Base-by-base conservation (phyloP, 1,284 basidiomycete genomes). In the Agroathelia rolfsii region DNA sequence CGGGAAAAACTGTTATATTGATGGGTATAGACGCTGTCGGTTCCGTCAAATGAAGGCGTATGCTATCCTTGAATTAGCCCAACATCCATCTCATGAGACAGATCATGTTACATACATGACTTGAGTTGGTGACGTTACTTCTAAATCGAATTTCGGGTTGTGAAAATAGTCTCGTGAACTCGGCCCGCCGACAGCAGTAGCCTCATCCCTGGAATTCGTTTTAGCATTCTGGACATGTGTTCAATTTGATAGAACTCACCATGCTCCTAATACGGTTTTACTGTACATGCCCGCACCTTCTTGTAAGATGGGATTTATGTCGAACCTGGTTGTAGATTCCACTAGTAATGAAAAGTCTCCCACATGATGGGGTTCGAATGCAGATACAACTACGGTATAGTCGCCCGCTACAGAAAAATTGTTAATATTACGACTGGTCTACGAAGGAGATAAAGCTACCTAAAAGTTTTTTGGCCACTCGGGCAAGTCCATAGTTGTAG, bases 241-340 rank as follows among this genome's bases (percentile, higher is more conserved):
- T 7, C 21, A 26, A 18, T 18, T 10, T 19, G 9, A 4, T 14
- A 6, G 3, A 13, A 56, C 71, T 38, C 45, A 84, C 89, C 89
- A 94, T 30, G 61, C 54, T 1, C 81, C 85, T 13, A 59, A 65
- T 3, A 84, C 43, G 0, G 64, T 52, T 40, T 85, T 79, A 19
- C 59, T 61, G 50, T 81, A 94, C 89, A 95, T 88, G 1, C 92
- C 92, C 0, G 89, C 87, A 0, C 89, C 90, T 56, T 96, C 92
- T 35, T 78, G 75, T 0, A 83, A 80, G 42, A 97, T 93, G 2
- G 78, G 61, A 41, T 73, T 76, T 36, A 92, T 56, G 25, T 78
- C 72, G 33, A 81, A 66, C n/a, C 70, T 67, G 13, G 59, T 48
- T 0, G 75, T 67, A 28, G 77, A 75, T 33, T 84, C 74, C 3